Conservation (phyloP, 2,329 filamentous ascomycete species). For the Rugonectria rugulosa region DNA sequence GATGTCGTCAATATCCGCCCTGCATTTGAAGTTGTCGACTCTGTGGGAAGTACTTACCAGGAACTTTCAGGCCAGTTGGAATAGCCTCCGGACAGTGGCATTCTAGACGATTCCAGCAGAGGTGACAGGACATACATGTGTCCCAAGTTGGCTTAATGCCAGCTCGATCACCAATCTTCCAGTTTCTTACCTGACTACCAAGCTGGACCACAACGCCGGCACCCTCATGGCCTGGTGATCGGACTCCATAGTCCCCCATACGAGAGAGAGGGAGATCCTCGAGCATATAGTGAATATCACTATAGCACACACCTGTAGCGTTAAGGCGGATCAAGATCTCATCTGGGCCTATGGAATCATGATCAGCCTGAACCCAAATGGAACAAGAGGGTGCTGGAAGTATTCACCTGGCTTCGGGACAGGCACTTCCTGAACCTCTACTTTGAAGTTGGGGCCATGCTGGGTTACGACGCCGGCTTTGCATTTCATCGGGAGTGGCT, state of each 20-base stretch:
- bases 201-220: conserved; percentile 5
- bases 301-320: not conserved
- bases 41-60: no score
- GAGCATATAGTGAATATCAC: conserved; percentile 1
- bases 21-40: no score
- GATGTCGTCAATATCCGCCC: no score
- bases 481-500: not conserved
- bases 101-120: not conserved
- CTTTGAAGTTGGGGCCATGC: not conserved
- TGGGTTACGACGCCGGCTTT: not conserved
- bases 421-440: not conserved
- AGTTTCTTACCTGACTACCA: not conserved
- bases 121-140: not conserved
- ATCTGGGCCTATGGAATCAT: not conserved
- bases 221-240: conserved; percentile 2
- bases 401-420: not conserved
- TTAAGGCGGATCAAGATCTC: not conserved
- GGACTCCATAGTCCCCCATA: not conserved
- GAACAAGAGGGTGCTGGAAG: no score
- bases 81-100: not conserved
- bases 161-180: not conserved
- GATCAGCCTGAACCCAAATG: not conserved
- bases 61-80: not conserved
- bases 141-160: not conserved
- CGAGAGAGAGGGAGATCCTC: not conserved